A percentile compares a stretch with the other conserved stretches of the same genome.
Evolutionary conservation across 371 early-diverging fungal genomes (phyloP).

Genomic region (Apophysomyces trapeziformis): DNA sequence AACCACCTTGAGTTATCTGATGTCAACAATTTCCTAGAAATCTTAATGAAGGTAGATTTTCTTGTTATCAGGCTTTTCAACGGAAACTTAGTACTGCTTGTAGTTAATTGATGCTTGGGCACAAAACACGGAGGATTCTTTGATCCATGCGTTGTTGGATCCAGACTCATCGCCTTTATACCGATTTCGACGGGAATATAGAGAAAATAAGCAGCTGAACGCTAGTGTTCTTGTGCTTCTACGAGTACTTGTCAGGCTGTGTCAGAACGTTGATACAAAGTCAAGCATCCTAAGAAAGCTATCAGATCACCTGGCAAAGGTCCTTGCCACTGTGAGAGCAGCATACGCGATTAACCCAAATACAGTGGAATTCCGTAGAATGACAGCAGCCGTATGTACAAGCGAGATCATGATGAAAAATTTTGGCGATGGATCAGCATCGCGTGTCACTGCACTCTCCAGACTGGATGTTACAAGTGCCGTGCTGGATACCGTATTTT

Average conservation of each 20-base stretch:
- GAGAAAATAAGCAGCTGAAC: slow-evolving; percentile 22
- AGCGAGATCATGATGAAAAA: neutral
- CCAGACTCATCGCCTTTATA: slow-evolving; percentile 28
- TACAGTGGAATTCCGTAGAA: neutral
- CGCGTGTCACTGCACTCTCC: no score
- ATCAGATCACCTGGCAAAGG: neutral
- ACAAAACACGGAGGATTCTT: slow-evolving; percentile 23
- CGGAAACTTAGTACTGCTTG: neutral
- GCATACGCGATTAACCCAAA: neutral
- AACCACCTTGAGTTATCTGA: neutral
- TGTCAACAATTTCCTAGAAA: slow-evolving; percentile 19
- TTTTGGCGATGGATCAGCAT: neutral
- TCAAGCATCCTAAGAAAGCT: neutral
- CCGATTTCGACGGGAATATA: slow-evolving; percentile 12
- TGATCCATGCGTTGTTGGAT: slow-evolving; percentile 26
- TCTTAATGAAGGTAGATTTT: slow-evolving; percentile 28
- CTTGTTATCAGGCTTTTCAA: neutral
- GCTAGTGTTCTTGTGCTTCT: slow-evolving; percentile 22
- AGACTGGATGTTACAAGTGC: neutral
- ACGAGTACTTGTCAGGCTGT: slow-evolving; percentile 25
- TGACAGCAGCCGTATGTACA: neutral
- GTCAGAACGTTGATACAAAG: slow-evolving; percentile 6
- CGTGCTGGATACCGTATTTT: slow-evolving; percentile 25
- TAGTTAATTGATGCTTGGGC: slow-evolving; percentile 36
- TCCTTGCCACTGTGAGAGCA: neutral